Percentiles rank a stretch among this genome's conserved stretches.
Evolutionary conservation across 495 filamentous ascomycete species (phyloP).

Genomic region (Aspergillus kassunensis): DNA sequence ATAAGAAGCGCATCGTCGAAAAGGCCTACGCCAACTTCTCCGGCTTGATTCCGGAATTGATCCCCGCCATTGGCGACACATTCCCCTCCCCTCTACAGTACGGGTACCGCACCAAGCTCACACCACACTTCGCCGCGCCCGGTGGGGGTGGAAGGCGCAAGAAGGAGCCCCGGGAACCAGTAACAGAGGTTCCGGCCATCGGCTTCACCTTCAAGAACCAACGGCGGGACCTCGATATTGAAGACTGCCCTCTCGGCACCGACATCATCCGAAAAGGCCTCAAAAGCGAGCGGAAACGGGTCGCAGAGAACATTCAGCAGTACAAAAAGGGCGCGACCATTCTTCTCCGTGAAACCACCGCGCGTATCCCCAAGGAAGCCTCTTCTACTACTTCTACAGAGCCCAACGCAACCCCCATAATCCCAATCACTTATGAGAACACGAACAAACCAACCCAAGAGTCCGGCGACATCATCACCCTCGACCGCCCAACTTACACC

Average conservation of each 20-base stretch:
- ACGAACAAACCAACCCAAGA: constrained; percentile 22
- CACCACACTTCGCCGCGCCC: constrained; percentile 86
- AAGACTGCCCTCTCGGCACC: constrained; percentile 95
- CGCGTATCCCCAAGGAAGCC: constrained; percentile 54
- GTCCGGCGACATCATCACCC: constrained; percentile 33
- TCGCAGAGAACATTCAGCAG: constrained; percentile 62
- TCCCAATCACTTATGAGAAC: constrained; percentile 11
- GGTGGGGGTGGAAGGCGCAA: constrained; percentile 39
- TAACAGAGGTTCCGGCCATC: constrained; percentile 65
- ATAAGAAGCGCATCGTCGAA: constrained; percentile 82
- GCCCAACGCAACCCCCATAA: background rate
- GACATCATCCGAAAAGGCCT: constrained; percentile 75
- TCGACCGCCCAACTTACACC: constrained; percentile 45
- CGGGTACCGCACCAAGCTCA: constrained; percentile 92
- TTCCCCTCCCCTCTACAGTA: constrained; percentile 88
- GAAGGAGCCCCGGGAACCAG: constrained; percentile 28
- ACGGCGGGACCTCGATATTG: constrained; percentile 77
- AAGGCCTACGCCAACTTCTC: constrained; percentile 94
- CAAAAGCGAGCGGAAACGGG: constrained; percentile 64
- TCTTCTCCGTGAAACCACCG: constrained; percentile 80
- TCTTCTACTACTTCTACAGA: constrained; percentile 4
- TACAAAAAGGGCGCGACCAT: constrained; percentile 84
- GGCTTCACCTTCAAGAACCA: constrained; percentile 85
- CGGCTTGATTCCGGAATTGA: constrained; percentile 63
- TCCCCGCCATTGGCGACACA: constrained; percentile 76